A percentile compares a stretch with the other conserved stretches of the same genome.
Conservation (phyloP, 805 yeast species). For the Spathaspora sp. region DNA sequence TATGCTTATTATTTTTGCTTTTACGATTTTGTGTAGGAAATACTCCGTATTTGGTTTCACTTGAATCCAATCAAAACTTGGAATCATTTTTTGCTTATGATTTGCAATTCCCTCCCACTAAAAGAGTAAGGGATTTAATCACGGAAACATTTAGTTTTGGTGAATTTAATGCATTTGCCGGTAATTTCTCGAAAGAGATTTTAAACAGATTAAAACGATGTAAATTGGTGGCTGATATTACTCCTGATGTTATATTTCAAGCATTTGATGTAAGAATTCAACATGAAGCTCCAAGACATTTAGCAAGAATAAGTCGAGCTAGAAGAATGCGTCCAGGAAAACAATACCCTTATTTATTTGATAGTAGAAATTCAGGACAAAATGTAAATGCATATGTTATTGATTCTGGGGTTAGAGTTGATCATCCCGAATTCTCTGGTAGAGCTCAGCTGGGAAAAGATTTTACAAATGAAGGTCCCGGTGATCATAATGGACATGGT, state of each 20-base stretch:
- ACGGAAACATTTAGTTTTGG: constrained; percentile 62
- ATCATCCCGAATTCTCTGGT: constrained; percentile 62
- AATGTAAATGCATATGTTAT: constrained; percentile 72
- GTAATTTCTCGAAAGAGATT: constrained; percentile 50
- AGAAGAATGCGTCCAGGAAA: constrained; percentile 16
- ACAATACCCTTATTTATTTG: constrained; percentile 45
- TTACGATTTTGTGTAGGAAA: background rate
- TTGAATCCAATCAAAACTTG: constrained; percentile 47
- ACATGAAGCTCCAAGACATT: constrained; percentile 56
- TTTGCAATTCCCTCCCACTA: constrained; percentile 25
- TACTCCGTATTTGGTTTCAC: constrained; percentile 44
- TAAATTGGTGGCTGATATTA: constrained; percentile 65
- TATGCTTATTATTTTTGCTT: background rate
- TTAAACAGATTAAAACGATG: constrained; percentile 47
- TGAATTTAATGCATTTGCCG: constrained; percentile 65
- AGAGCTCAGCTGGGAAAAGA: constrained; percentile 59
- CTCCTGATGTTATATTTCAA: constrained; percentile 60
- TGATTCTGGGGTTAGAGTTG: constrained; percentile 73
- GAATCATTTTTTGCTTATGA: constrained; percentile 48
- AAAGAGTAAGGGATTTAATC: constrained; percentile 47
- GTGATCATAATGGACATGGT: constrained; percentile 55
- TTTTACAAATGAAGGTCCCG: constrained; percentile 56
- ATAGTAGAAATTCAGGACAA: constrained; percentile 45
- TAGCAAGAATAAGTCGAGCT: constrained; percentile 59
- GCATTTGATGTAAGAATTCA: constrained; percentile 50